Evolutionary conservation across 2,329 filamentous ascomycete species (phyloP).

Genomic region (Leptographium wingfieldii): DNA sequence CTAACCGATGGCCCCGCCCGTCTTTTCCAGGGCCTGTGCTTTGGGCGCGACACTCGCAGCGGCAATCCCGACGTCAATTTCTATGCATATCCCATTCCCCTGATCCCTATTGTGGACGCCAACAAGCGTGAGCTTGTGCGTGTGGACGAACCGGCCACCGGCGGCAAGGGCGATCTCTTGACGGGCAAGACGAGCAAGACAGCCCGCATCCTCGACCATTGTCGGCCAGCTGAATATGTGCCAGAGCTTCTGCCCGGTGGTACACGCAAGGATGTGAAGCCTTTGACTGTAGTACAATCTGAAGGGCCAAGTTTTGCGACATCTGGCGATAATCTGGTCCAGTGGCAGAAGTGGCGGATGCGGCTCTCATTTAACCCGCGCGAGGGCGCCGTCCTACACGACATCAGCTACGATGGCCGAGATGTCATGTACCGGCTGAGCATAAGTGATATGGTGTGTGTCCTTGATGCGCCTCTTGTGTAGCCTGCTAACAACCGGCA

Average conservation of each 20-base stretch:
- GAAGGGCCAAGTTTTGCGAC: constrained; percentile 30
- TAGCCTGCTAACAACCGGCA: not conserved
- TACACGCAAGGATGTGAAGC: constrained; percentile 37
- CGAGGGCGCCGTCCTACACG: constrained; percentile 46
- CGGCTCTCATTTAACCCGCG: constrained; percentile 56
- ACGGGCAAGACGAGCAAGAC: constrained; percentile 12
- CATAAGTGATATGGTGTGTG: constrained; percentile 57
- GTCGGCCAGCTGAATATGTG: constrained; percentile 17
- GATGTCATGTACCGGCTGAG: constrained; percentile 54
- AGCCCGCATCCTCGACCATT: constrained; percentile 26
- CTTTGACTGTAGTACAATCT: constrained; percentile 25
- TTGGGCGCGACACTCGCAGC: constrained; percentile 16
- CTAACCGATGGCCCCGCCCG: not conserved
- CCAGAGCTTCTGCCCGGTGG: constrained; percentile 20
- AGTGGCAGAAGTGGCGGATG: constrained; percentile 59
- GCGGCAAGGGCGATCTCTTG: not conserved
- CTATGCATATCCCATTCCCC: constrained; percentile 43
- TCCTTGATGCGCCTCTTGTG: not conserved
- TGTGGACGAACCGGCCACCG: constrained; percentile 24
- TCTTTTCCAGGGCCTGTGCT: constrained; percentile 15
- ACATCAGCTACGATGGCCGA: constrained; percentile 52
- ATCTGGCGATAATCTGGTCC: constrained; percentile 34
- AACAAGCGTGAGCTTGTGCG: constrained; percentile 28
- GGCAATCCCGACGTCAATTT: constrained; percentile 37
- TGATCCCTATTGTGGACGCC: constrained; percentile 36